These are phyloP conservation scores for Paxillus involutus DNA, from an alignment of 768 basidiomycete genomes.

Conservation along the genomic window DNA sequence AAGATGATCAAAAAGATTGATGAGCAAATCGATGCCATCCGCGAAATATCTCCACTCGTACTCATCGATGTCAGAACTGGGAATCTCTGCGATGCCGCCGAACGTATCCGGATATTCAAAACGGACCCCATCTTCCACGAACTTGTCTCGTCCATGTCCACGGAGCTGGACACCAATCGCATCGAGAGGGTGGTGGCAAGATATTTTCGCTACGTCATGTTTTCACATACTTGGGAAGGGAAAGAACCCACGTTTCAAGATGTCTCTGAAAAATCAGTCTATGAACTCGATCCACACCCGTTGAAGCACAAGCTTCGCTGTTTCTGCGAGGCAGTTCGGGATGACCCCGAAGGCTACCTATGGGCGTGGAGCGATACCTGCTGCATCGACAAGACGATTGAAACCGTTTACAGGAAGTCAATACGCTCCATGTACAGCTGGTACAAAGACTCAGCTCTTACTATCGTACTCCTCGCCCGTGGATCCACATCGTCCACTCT, in stretches of 20 bases:
- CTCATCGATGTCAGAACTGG: constrained; percentile 11
- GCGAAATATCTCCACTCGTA: constrained; percentile 4
- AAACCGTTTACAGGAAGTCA: not conserved
- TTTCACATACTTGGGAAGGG: constrained; percentile 14
- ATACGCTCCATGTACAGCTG: constrained; percentile 9
- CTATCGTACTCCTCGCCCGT: constrained; percentile 2
- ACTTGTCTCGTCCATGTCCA: constrained; percentile 9
- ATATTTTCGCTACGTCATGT: constrained; percentile 11
- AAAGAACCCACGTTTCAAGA: constrained; percentile 10
- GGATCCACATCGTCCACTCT: not conserved
- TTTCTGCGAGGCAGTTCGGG: constrained; percentile 7
- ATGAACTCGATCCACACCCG: constrained; percentile 1
- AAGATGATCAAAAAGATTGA: not conserved
- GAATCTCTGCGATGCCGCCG: not conserved
- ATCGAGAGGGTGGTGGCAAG: constrained; percentile 1
- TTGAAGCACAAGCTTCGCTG: constrained; percentile 3
- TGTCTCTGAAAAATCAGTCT: constrained; percentile 3
- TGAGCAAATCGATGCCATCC: not conserved
- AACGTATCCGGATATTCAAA: constrained; percentile 1
- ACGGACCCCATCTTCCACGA: not conserved
- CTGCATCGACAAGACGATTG: constrained; percentile 10
- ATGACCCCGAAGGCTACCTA: constrained; percentile 3
- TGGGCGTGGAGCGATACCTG: constrained; percentile 16
- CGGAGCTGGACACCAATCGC: not conserved
- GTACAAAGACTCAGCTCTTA: constrained; percentile 9